These are phyloP conservation scores for Tremellales sp. DNA, from an alignment of 1,284 basidiomycete genomes.

Conservation along the genomic window DNA sequence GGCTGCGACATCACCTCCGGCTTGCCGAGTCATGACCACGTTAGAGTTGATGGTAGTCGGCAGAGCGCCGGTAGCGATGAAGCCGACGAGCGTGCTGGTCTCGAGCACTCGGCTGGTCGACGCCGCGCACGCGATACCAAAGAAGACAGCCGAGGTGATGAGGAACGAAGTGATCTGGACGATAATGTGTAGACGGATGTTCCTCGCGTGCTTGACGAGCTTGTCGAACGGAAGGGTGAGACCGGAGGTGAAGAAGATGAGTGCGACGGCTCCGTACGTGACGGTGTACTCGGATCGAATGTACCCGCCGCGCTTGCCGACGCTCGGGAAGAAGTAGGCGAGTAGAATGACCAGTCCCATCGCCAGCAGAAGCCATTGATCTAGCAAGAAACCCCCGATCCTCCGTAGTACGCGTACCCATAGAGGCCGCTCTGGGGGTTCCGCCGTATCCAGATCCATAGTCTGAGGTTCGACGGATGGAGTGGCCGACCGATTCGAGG, in stretches of 20 bases:
- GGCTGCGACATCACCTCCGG: slow-evolving; percentile 34
- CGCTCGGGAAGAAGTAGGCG: slow-evolving; percentile 27
- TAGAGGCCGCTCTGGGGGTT: no score
- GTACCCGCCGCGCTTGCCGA: slow-evolving; percentile 25
- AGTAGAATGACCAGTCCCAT: slow-evolving; percentile 25
- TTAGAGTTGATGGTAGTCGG: slow-evolving; percentile 36
- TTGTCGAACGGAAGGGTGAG: slow-evolving; percentile 31
- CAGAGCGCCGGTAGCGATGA: slow-evolving; percentile 29
- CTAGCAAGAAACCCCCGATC: slow-evolving; percentile 3
- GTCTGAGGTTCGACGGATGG: not conserved
- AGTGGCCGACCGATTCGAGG: no score
- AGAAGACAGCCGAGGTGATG: slow-evolving; percentile 18
- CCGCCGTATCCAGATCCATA: not conserved
- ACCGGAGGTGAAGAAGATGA: slow-evolving; percentile 45
- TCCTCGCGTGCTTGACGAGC: slow-evolving; percentile 19
- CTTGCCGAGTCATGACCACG: slow-evolving; percentile 40
- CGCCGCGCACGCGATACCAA: slow-evolving; percentile 28
- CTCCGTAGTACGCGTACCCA: not conserved
- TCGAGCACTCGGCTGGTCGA: slow-evolving; percentile 25
- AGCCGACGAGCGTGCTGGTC: slow-evolving; percentile 25
- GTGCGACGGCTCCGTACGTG: slow-evolving; percentile 34
- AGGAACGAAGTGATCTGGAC: slow-evolving; percentile 21
- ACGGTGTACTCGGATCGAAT: slow-evolving; percentile 26
- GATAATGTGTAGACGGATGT: slow-evolving; percentile 31
- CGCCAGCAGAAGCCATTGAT: slow-evolving; percentile 22